Evolutionary conservation across 257 asterid species (phyloP).

Genomic region (Jacaranda copaia): DNA sequence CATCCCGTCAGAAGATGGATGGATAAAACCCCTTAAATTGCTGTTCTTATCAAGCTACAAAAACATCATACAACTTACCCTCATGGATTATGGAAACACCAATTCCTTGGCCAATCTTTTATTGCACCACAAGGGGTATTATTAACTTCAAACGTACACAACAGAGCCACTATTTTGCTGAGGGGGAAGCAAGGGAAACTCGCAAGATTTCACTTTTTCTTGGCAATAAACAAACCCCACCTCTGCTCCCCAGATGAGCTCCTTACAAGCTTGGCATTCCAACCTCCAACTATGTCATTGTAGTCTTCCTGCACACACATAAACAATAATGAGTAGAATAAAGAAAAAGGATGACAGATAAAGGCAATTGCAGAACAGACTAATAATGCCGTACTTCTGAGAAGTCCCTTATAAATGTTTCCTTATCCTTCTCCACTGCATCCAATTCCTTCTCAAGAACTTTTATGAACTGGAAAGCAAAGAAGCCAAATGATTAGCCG

Average conservation of each 20-base stretch:
- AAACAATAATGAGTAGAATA: not conserved
- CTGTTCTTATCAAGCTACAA: too few species aligned
- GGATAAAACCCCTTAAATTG: too few species aligned
- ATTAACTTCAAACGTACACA: too few species aligned
- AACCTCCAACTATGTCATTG: slow-evolving; percentile 78
- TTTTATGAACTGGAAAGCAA: slow-evolving; percentile 66
- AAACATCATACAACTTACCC: too few species aligned
- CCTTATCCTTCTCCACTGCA: slow-evolving; percentile 76
- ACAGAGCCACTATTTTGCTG: too few species aligned
- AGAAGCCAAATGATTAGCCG: not conserved
- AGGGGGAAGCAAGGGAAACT: too few species aligned
- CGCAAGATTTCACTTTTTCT: too few species aligned
- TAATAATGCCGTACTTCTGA: slow-evolving; percentile 67
- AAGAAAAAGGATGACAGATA: not conserved
- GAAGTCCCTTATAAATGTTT: slow-evolving; percentile 73
- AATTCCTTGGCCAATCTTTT: too few species aligned
- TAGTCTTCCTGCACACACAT: slow-evolving; percentile 47
- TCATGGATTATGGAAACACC: too few species aligned
- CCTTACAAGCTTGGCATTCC: slow-evolving; percentile 80
- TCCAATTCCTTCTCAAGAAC: slow-evolving; percentile 83
- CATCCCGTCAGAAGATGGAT: too few species aligned
- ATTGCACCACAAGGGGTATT: too few species aligned
- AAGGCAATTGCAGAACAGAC: not conserved
- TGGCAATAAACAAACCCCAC: slow-evolving; percentile 79
- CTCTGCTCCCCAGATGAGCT: slow-evolving; percentile 91